These are phyloP conservation scores for Penicillium desertorum DNA, from an alignment of 495 filamentous ascomycete genomes.

Conservation along the genomic window DNA sequence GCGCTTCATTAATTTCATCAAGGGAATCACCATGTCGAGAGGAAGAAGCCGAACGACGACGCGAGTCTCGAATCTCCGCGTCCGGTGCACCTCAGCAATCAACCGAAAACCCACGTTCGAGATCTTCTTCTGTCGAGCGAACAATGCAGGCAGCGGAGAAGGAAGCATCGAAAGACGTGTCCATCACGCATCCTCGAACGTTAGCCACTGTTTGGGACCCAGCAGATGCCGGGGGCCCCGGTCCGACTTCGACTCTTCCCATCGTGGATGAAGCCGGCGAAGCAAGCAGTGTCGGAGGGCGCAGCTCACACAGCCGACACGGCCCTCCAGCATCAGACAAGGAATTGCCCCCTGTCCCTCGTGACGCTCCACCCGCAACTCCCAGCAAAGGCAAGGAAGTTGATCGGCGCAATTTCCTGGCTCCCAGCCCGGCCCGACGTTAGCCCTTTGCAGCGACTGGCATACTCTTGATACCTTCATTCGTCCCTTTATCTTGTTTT, in stretches of 20 bases:
- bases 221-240: constrained; percentile 52
- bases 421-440: constrained; percentile 1
- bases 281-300: constrained; percentile 65
- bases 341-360: constrained; percentile 54
- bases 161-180: constrained; percentile 56
- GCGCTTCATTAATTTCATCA: constrained; percentile 91
- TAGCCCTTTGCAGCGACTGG: constrained; percentile 14
- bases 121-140: constrained; percentile 47
- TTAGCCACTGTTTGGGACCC: constrained; percentile 54
- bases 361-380: constrained; percentile 17
- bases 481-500: constrained; percentile 23
- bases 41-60: constrained; percentile 72
- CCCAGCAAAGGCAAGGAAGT: constrained; percentile 32
- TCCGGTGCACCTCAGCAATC: constrained; percentile 17
- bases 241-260: constrained; percentile 71
- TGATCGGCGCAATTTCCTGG: constrained; percentile 18
- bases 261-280: constrained; percentile 92
- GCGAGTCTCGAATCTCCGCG: constrained; percentile 40
- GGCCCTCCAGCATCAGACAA: constrained; percentile 45
- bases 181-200: constrained; percentile 53
- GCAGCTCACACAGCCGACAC: constrained; percentile 41
- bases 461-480: constrained; percentile 10
- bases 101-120: constrained; percentile 34
- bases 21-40: constrained; percentile 82
- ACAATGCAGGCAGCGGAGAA: constrained; percentile 47